Evolutionary conservation across 805 yeast genomes (phyloP).

Genomic region (Ogataea dorogensis): DNA sequence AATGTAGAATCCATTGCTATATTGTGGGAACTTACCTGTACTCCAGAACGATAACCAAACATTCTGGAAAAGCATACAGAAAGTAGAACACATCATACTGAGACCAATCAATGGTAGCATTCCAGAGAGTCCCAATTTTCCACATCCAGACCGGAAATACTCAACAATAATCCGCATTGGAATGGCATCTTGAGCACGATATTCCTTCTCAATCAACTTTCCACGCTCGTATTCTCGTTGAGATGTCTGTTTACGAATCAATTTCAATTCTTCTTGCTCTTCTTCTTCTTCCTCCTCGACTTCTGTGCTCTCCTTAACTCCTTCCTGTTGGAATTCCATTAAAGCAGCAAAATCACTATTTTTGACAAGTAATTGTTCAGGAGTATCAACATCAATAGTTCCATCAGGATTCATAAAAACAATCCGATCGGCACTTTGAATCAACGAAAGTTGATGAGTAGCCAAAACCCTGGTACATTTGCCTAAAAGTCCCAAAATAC

Average conservation of each 20-base stretch:
- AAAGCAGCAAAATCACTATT: too few relatives aligned
- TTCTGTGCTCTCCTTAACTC: constrained; percentile 31
- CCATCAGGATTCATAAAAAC: constrained; percentile 70
- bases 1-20: constrained; percentile 58
- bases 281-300: constrained; percentile 25
- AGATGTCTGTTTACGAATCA: constrained; percentile 17
- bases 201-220: constrained; percentile 48
- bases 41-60: constrained; percentile 89
- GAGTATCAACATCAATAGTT: constrained; percentile 56
- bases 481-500: constrained; percentile 58
- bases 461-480: constrained; percentile 71
- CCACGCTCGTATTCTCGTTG: constrained; percentile 31
- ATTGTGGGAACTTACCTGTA: constrained; percentile 46
- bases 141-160: constrained; percentile 57
- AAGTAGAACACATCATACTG: constrained; percentile 39
- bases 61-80: constrained; percentile 57
- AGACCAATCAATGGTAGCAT: constrained; percentile 30
- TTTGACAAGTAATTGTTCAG: too few relatives aligned
- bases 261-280: constrained; percentile 15
- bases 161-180: constrained; percentile 45
- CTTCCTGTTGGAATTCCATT: constrained; percentile 27
- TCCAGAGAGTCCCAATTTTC: constrained; percentile 37
- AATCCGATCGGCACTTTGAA: constrained; percentile 66
- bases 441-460: constrained; percentile 77
- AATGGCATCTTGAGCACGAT: constrained; percentile 57